Evolutionary conservation across 805 yeast genomes (phyloP).

Genomic region (Candida ipomoeae): DNA sequence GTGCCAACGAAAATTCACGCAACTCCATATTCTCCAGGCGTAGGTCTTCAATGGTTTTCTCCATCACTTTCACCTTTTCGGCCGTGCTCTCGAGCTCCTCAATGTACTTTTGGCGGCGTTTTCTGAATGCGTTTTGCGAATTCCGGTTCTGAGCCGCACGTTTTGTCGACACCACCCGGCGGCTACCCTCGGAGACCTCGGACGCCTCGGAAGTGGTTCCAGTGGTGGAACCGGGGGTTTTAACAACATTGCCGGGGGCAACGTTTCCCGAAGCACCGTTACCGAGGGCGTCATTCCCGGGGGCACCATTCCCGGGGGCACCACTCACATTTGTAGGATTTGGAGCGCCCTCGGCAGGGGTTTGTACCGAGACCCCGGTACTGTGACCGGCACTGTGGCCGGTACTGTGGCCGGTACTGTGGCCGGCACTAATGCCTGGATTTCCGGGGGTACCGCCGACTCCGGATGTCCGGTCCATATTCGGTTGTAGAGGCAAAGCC

Average conservation of each 20-base stretch:
- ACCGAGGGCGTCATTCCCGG: background rate
- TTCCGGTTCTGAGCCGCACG: slow-evolving; percentile 90
- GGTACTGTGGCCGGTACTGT: background rate
- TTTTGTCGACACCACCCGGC: slow-evolving; percentile 49
- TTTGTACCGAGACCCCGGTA: background rate
- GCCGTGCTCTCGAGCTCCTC: slow-evolving; percentile 75
- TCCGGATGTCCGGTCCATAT: background rate
- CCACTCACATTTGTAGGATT: background rate
- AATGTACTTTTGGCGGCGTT: slow-evolving; percentile 75
- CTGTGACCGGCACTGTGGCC: background rate
- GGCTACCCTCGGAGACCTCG: background rate
- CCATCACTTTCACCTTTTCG: slow-evolving; percentile 55
- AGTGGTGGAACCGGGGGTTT: background rate
- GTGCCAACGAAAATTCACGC: slow-evolving; percentile 65
- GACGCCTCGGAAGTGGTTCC: background rate
- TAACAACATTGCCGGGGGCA: background rate
- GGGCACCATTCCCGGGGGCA: background rate
- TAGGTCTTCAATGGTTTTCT: slow-evolving; percentile 62
- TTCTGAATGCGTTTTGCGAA: slow-evolving; percentile 89
- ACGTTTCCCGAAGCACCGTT: background rate
- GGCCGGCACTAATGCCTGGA: background rate
- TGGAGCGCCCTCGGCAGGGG: too few relatives aligned
- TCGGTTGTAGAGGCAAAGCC: background rate
- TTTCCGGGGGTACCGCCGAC: background rate
- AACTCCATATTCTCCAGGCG: slow-evolving; percentile 67